Conservation (phyloP, 257 asterid genomes). For the Nyctanthes arbortristis region DNA sequence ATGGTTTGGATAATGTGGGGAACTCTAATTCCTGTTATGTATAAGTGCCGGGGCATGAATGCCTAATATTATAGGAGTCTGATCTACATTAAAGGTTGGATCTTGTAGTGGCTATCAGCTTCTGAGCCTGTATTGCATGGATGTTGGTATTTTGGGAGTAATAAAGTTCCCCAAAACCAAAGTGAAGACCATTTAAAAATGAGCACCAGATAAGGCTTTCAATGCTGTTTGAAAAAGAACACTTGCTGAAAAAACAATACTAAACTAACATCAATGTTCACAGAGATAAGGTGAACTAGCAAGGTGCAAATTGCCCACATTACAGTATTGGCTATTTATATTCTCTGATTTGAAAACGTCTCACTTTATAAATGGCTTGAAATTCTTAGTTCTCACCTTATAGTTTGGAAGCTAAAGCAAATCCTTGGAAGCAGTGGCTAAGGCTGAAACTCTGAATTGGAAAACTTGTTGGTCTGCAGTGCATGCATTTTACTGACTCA, state of each 20-base stretch:
- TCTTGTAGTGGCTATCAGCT: neutral
- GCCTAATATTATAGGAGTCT: neutral
- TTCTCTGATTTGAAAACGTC: neutral
- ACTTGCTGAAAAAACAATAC: no score
- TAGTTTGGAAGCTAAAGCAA: neutral
- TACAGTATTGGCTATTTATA: neutral
- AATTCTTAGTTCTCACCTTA: neutral
- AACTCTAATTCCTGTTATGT: neutral
- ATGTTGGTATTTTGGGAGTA: neutral
- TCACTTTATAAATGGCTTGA: no score
- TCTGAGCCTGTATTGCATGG: neutral
- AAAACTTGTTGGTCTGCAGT: neutral
- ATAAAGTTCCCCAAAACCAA: no score
- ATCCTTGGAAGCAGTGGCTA: neutral
- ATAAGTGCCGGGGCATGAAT: neutral
- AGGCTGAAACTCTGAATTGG: neutral
- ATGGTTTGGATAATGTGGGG: neutral
- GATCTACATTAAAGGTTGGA: neutral
- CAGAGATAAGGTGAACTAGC: neutral
- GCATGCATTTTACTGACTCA: neutral
- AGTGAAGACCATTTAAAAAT: no score
- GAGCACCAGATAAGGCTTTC: neutral
- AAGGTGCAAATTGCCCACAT: neutral
- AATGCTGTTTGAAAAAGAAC: neutral
- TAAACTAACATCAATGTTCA: neutral